Conservation (phyloP, 805 yeast species). For the Saturnispora saitoi region DNA sequence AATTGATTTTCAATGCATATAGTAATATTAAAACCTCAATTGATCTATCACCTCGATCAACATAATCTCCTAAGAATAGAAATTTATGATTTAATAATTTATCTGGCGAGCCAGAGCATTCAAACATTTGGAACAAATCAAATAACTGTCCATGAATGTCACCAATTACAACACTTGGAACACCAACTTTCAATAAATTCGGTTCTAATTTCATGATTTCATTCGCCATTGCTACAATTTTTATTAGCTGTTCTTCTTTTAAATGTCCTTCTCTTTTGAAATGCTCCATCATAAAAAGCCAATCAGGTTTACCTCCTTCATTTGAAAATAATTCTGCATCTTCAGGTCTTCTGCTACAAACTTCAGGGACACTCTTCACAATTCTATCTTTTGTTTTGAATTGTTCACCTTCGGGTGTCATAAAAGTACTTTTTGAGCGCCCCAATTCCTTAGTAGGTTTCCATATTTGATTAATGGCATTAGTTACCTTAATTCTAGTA, state of each 20-base stretch:
- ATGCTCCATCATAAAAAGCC: conserved; percentile 63
- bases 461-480: conserved; percentile 1
- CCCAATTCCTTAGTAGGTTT: not conserved
- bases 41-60: conserved; percentile 89
- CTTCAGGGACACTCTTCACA: conserved; percentile 56
- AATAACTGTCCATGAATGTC: conserved; percentile 96
- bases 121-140: conserved; percentile 82
- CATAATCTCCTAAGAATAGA: conserved; percentile 88
- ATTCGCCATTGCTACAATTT: conserved; percentile 58
- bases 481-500: conserved; percentile 2
- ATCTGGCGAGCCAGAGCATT: conserved; percentile 85
- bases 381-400: conserved; percentile 48
- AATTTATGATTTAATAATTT: conserved; percentile 49
- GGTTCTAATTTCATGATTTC: conserved; percentile 61
- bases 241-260: conserved; percentile 57
- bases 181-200: conserved; percentile 68
- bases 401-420: conserved; percentile 36
- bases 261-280: conserved; percentile 76
- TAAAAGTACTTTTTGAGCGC: not conserved
- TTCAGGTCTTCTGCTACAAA: conserved; percentile 45
- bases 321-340: conserved; percentile 59
- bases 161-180: conserved; percentile 94
- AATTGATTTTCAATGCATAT: conserved; percentile 70
- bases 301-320: conserved; percentile 57
- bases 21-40: conserved; percentile 74